These are phyloP conservation scores for Quercus tomentella DNA, from an alignment of 331 rosid genomes.

Conservation along the genomic window DNA sequence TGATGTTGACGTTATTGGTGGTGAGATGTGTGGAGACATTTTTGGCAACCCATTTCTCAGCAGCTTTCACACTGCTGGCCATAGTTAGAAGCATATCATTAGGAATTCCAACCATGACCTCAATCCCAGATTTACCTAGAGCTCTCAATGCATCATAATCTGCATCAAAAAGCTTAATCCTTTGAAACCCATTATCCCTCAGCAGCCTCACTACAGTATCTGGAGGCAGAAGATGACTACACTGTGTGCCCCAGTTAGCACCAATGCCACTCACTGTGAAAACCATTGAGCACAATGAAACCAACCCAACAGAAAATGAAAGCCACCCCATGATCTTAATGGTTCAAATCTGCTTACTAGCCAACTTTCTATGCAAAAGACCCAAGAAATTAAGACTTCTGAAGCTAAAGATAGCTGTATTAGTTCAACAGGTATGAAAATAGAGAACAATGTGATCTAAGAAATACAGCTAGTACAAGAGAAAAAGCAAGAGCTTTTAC, in stretches of 20 bases:
- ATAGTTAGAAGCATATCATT: constrained; percentile 68
- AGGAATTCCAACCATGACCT: constrained; percentile 92
- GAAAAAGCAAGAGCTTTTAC: background rate
- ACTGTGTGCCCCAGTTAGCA: constrained; percentile 81
- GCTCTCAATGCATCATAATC: constrained; percentile 71
- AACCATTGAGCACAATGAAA: background rate
- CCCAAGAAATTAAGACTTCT: background rate
- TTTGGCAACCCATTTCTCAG: constrained; percentile 75
- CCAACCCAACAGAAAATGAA: background rate
- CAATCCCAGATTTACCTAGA: constrained; percentile 70
- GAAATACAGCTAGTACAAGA: background rate
- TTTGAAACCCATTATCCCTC: constrained; percentile 73
- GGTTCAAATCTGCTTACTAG: background rate
- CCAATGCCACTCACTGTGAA: constrained; percentile 48
- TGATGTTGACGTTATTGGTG: constrained; percentile 62
- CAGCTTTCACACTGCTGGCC: constrained; percentile 56
- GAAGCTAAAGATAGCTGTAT: too few species aligned
- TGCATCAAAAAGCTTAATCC: constrained; percentile 92
- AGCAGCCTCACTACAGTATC: constrained; percentile 58
- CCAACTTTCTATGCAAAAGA: background rate
- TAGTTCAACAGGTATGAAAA: too few species aligned
- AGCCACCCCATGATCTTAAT: background rate
- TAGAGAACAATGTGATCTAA: background rate
- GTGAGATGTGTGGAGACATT: constrained; percentile 75
- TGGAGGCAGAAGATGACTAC: constrained; percentile 67